Evolutionary conservation across 2,329 filamentous ascomycete species (phyloP).

Genomic region (Apiospora malaysiana): DNA sequence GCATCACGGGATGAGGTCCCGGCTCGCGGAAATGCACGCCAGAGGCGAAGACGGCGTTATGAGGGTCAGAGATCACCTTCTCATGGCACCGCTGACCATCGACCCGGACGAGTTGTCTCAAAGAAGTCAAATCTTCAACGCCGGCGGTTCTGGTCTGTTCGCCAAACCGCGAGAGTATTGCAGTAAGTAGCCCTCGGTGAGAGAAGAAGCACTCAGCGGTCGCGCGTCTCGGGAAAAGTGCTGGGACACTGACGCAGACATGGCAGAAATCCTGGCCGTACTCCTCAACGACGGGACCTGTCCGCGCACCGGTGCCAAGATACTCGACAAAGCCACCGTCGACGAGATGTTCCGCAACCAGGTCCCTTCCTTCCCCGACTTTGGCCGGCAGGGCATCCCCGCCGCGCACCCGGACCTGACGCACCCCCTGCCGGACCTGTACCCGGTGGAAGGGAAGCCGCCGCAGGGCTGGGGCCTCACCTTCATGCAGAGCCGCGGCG

Average conservation of each 20-base stretch:
- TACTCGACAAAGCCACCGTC: conserved; percentile 64
- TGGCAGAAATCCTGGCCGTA: conserved; percentile 61
- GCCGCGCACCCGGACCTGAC: conserved; percentile 55
- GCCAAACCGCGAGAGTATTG: conserved; percentile 65
- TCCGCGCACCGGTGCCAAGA: conserved; percentile 57
- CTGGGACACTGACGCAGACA: not conserved
- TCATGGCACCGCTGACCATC: conserved; percentile 35
- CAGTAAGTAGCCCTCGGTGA: conserved; percentile 45
- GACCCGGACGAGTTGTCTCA: conserved; percentile 50
- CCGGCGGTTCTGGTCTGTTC: conserved; percentile 67
- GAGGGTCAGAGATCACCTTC: conserved; percentile 54
- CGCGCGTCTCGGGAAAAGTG: too few relatives aligned
- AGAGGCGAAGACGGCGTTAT: conserved; percentile 52
- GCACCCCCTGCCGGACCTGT: conserved; percentile 56
- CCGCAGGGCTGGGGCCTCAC: conserved; percentile 70
- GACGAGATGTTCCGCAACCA: conserved; percentile 71
- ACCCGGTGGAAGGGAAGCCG: conserved; percentile 48
- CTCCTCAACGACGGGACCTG: conserved; percentile 69
- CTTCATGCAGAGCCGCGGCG: conserved; percentile 58
- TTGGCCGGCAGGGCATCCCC: conserved; percentile 50
- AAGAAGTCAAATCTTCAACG: conserved; percentile 55
- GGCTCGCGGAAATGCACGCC: conserved; percentile 63
- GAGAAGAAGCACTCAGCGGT: not conserved
- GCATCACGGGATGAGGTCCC: conserved; percentile 55
- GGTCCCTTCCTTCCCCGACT: conserved; percentile 60